These are phyloP conservation scores for Corynespora cassiicola DNA, from an alignment of 2,329 filamentous ascomycete genomes.

Conservation along the genomic window DNA sequence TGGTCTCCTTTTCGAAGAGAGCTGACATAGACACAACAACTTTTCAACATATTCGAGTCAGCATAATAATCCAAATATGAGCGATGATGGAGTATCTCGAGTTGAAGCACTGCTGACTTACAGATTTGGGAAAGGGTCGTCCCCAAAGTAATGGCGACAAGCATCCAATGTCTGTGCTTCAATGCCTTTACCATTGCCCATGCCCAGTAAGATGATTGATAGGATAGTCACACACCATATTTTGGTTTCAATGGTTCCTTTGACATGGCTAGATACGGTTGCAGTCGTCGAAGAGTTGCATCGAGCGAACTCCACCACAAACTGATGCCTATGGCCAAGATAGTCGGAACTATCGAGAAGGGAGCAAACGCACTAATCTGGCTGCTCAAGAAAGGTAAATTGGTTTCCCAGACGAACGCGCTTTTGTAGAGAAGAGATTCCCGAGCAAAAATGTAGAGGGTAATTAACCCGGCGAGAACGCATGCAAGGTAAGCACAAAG, in stretches of 20 bases:
- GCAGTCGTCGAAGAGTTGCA: constrained; percentile 19
- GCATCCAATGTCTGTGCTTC: constrained; percentile 15
- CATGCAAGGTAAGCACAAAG: constrained; percentile 12
- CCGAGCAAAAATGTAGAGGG: constrained; percentile 15
- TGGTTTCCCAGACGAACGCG: constrained; percentile 23
- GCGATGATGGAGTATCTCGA: not conserved
- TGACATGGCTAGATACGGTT: constrained; percentile 28
- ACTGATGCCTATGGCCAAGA: constrained; percentile 20
- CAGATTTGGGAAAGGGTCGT: constrained; percentile 19
- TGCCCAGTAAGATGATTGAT: constrained; percentile 23
- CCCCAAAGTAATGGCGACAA: constrained; percentile 19
- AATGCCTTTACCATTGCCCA: constrained; percentile 20
- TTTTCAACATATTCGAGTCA: no score
- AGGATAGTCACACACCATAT: constrained; percentile 18
- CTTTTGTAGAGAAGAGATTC: constrained; percentile 20
- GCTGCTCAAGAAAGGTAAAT: constrained; percentile 16
- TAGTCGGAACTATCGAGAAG: constrained; percentile 26
- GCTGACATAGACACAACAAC: constrained; percentile 24
- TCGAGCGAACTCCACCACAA: constrained; percentile 32
- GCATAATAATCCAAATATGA: no score
- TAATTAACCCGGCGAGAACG: constrained; percentile 11
- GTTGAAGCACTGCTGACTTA: constrained; percentile 2
- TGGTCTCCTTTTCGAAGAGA: constrained; percentile 18
- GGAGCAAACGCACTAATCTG: constrained; percentile 24
- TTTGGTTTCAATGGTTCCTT: constrained; percentile 13